Evolutionary conservation across 2,329 filamentous ascomycete genomes (phyloP).

Genomic region (Fonsecaea pugnacius): DNA sequence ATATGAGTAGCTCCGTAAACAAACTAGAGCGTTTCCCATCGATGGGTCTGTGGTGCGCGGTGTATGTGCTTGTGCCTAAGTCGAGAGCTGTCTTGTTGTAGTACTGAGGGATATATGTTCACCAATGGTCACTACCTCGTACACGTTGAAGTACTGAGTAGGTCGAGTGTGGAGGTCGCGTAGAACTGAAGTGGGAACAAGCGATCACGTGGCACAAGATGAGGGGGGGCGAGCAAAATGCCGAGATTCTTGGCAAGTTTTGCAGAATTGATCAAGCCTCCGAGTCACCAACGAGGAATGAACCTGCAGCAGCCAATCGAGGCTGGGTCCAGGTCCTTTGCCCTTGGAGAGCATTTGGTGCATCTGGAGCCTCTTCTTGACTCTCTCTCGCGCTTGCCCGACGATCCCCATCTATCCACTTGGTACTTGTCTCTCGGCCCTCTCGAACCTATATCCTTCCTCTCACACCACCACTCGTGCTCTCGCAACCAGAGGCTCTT

Average conservation of each 20-base stretch:
- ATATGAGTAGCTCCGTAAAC: neutral
- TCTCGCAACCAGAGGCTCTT: neutral
- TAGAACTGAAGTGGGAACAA: neutral
- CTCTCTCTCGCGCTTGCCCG: slow-evolving; percentile 29
- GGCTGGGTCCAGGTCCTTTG: neutral
- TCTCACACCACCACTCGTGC: slow-evolving; percentile 33
- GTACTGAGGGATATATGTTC: neutral
- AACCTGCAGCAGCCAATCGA: slow-evolving; percentile 10
- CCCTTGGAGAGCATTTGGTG: slow-evolving; percentile 8
- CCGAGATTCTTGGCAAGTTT: slow-evolving; percentile 4
- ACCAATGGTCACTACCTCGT: neutral
- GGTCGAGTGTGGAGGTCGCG: neutral
- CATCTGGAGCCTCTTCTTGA: slow-evolving; percentile 13
- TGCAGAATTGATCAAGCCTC: neutral
- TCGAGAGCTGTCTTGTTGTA: neutral
- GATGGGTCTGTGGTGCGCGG: neutral
- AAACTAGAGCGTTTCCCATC: neutral
- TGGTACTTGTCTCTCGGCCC: slow-evolving; percentile 18
- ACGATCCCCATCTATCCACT: slow-evolving; percentile 16
- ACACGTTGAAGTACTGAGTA: no score
- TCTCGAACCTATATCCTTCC: slow-evolving; percentile 32
- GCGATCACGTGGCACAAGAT: neutral
- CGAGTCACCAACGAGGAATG: neutral
- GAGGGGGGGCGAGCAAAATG: neutral
- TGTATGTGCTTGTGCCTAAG: neutral